Evolutionary conservation across 495 filamentous ascomycete species (phyloP).

Genomic region (Penicillium paxilli): DNA sequence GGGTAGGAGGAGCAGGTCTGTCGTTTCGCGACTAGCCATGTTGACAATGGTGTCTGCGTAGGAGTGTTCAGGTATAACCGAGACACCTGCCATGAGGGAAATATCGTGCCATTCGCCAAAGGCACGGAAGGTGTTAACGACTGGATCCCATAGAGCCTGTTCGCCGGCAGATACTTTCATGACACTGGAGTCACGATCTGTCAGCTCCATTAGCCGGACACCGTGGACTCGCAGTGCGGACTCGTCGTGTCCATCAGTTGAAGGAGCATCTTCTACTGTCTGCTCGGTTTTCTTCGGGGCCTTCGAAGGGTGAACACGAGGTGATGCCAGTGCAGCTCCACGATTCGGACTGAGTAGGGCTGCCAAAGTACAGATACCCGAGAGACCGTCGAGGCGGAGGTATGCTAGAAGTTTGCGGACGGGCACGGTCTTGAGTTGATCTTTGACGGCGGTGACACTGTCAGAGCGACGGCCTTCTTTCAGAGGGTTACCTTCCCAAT

Average conservation of each 20-base stretch:
- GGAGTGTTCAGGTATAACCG: conserved; percentile 71
- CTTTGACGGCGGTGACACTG: conserved; percentile 44
- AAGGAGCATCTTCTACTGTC: conserved; percentile 28
- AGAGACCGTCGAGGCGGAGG: conserved; percentile 87
- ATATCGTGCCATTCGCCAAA: conserved; percentile 86
- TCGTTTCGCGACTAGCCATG: conserved; percentile 64
- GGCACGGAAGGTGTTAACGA: conserved; percentile 87
- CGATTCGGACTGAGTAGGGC: conserved; percentile 58
- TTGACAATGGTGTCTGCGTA: conserved; percentile 75
- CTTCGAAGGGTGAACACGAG: conserved; percentile 53
- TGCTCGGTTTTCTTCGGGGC: conserved; percentile 18
- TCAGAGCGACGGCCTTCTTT: conserved; percentile 37
- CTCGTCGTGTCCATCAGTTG: conserved; percentile 21
- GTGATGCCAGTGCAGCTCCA: conserved; percentile 17
- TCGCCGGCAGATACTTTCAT: conserved; percentile 93
- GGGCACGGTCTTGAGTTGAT: conserved; percentile 30
- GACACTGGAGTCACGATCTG: conserved; percentile 89
- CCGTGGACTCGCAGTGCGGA: conserved; percentile 77
- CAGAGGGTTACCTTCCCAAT: conserved; percentile 78
- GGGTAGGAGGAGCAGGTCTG: conserved; percentile 84
- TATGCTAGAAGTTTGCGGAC: conserved; percentile 59
- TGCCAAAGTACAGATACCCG: conserved; percentile 81
- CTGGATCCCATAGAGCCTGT: conserved; percentile 74
- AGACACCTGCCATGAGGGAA: conserved; percentile 76
- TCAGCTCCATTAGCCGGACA: conserved; percentile 81